Evolutionary conservation across 345 rosid species (phyloP).

Genomic region (Salix arbutifolia): DNA sequence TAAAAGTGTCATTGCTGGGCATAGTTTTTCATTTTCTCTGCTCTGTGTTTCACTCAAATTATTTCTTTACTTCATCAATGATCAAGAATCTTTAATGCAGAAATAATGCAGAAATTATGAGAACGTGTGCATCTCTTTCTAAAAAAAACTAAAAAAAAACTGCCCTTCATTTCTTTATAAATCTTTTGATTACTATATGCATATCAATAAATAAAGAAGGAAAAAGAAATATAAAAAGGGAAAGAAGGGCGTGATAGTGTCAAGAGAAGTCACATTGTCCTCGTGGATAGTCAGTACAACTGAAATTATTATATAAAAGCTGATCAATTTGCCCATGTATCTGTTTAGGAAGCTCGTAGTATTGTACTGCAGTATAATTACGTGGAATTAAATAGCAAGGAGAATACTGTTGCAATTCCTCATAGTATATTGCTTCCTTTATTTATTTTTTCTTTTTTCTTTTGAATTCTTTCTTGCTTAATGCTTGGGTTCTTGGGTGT

Average conservation of each 20-base stretch:
- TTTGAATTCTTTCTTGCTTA: background rate
- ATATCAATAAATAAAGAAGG: background rate
- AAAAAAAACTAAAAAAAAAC: too few relatives aligned
- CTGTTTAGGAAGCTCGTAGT: background rate
- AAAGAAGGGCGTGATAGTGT: background rate
- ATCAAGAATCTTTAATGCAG: background rate
- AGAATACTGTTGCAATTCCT: background rate
- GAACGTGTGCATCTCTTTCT: background rate
- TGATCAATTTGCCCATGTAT: background rate
- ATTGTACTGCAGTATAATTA: background rate
- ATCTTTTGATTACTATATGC: background rate
- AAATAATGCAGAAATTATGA: too few relatives aligned
- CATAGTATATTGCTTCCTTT: background rate
- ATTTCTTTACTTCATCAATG: background rate
- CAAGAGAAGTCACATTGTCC: background rate
- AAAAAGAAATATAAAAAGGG: background rate
- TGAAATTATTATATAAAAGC: background rate
- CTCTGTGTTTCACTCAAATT: background rate
- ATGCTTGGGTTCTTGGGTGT: background rate
- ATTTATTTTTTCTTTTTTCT: background rate
- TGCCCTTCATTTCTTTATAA: background rate
- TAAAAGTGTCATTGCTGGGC: background rate
- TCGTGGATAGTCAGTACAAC: background rate
- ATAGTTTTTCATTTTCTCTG: too few relatives aligned
- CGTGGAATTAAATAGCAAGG: background rate